Evolutionary conservation across 202 grass and related monocot genomes (phyloP), one percentile per base, ranked within the genome.

Genomic region (Musa balbisiana): DNA sequence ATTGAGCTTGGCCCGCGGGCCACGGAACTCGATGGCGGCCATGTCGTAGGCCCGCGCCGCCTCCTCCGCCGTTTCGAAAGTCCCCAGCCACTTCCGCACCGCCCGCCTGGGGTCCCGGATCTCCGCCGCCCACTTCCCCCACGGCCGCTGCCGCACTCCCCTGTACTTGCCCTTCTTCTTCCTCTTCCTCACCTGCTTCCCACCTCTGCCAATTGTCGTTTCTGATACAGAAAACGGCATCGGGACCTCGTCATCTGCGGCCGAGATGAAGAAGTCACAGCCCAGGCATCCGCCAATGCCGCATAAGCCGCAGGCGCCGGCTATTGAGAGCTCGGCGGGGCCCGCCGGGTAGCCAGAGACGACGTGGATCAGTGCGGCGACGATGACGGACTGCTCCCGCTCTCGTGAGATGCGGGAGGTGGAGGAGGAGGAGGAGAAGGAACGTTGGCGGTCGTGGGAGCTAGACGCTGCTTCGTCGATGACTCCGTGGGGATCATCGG

Each of bases 11-110:
- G 84, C 81, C 22, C 84, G 81, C 19, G 87, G 75, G 10, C 84
- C 88, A 8, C 84, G 87, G 72, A 90, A 90, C 76, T 90, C 84
- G 55, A 89, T 23, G 71, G 87, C 83, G 11, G 87, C 87, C 20
- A 20, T 60, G 49, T 88, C 87, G 76, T 88, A 88, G 0, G 87
- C 87, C 60, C 11, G 71, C 23, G 87, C 80, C 0, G 87, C 87
- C 2, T 80, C 83, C 67, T 88, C 87, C 11, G 80, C 83, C 0
- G 83, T 88, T 60, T 85, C 80, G 83, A 88, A 88, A 8, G 87
- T 88, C 1, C 87, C 87, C 0, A 90, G 84, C 87, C 87, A 90
- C 84, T 86, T 87, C 53, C 87, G 84, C 87, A 90, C 87, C 2
- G 87, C 87, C 13, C 79, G 81, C 49, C 76, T 53, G 33, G 33